Evolutionary conservation across 2,329 filamentous ascomycete genomes (phyloP), one percentile per base, ranked within the genome.

Genomic region (Cryphonectria radicalis): DNA sequence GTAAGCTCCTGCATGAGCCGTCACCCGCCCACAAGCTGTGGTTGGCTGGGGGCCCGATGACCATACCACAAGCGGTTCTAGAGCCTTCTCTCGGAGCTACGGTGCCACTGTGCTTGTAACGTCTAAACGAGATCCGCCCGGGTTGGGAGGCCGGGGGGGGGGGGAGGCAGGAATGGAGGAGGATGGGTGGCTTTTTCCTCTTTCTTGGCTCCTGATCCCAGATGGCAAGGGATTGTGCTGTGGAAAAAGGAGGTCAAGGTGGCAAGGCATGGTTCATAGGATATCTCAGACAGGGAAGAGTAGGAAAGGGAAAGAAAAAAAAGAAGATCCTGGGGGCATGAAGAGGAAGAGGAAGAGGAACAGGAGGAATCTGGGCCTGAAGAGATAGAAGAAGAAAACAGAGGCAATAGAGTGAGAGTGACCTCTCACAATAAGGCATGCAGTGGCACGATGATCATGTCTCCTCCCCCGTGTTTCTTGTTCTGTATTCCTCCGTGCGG

Each of bases 111-210:
- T 13, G 46, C 46, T 50, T 50, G 46, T 50, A 50, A 64, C 62
- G 40, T 46, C 40, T 64, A 64, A 46, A 64, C 62, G 62, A 64
- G 62, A 46, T 64, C 35, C 32, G 46, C 46, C 22, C 22, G 46
- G 46, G 46, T 22, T 50, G 46, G 7, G n/a, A n/a, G 46, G 46
- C 11, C 11, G 32, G 28, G 53, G 25, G 53, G 11, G n/a, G 50
- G n/a, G 53, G 13, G n/a, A 28, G n/a, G 25, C 10, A 57, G n/a
- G 25, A 28, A 28, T 25, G 25, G 53, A 57, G n/a, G 25, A 28
- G 17, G 32, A 62, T 62, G 59, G 59, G 40, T 35, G 53, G 19
- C 50, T n/a, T 10, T 25, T 25, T 22, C n/a, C 4, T 5, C 28
- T 13, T 28, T 17, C 53, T 57, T 28, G 53, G n/a, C 55, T 35